Base-by-base conservation (phyloP, 345 rosid genomes). In the Camelina laxa region DNA sequence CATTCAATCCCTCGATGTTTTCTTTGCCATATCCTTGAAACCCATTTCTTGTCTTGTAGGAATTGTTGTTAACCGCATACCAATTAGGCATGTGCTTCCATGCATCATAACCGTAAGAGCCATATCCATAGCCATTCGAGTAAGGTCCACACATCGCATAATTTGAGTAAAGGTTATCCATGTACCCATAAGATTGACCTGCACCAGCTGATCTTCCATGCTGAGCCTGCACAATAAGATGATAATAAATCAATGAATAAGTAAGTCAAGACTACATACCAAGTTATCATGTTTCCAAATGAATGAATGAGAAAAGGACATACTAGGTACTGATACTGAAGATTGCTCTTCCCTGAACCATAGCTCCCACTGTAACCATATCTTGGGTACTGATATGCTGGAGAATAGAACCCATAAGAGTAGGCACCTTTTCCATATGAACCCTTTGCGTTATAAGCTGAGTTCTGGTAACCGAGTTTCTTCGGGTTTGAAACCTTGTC, bases 1-100 rank as follows among this genome's bases (percentile, higher is more conserved):
- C 97, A 45, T 83, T 87, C 24, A 90, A 79, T 48, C 96, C 89
- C 70, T 87, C 93, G 7, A 76, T 59, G 70, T 86, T 92, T 78
- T 89, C 93, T 69, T 81, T 87, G 44, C 88, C 91, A 74, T 80
- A 87, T 51, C 82, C 87, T 42, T 44, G 55, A 49, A 7, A 66
- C 6, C 80, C 84, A 42, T 69, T 71, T 69, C 80, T 80, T 1
- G 86, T 54, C 73, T 80, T 88, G 81, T 75, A 81, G 53, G 81
- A 73, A 75, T 73, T 85, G 74, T 82, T 83, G 74, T 82, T 83
- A 60, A 73, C 85, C 15, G 76, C 58, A 72, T 80, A 83, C 92
- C 92, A 88, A 9, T 82, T 87, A 3, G 57, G 86, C 38, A 84
- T 87, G 61, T 81, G 79, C 74, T 83, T 86, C 84, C 85, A 82